A percentile compares a stretch with the other conserved stretches of the same genome.
Conservation (phyloP, 768 basidiomycete species). For the Boletus patriciae region DNA sequence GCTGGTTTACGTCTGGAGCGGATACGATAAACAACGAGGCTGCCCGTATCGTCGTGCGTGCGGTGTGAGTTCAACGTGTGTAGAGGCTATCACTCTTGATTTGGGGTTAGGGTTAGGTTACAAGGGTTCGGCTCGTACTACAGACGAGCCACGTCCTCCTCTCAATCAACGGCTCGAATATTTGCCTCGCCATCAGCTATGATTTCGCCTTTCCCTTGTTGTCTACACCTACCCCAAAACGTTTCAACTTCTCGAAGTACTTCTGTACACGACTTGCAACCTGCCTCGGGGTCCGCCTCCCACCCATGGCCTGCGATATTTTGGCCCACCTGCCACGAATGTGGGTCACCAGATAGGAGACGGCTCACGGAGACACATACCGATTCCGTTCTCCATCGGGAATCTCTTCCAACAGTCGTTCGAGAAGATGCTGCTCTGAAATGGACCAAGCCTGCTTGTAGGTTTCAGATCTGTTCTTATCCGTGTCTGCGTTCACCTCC, state of each 20-base stretch:
- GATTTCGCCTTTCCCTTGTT: conserved; percentile 24
- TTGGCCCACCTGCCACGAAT: conserved; percentile 61
- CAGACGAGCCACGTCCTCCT: background rate
- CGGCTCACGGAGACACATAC: conserved; percentile 37
- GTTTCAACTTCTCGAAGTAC: conserved; percentile 81
- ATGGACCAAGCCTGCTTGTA: conserved; percentile 81
- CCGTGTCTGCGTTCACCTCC: conserved; percentile 23
- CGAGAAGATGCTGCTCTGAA: conserved; percentile 74
- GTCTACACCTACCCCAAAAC: conserved; percentile 58
- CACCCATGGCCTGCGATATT: conserved; percentile 81
- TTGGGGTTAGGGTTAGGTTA: conserved; percentile 31
- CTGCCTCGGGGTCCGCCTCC: conserved; percentile 72
- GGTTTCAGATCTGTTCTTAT: conserved; percentile 49
- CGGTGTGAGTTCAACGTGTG: background rate
- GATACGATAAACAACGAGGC: conserved; percentile 1
- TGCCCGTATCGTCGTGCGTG: background rate
- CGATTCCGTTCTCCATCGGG: conserved; percentile 76
- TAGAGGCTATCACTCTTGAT: conserved; percentile 5
- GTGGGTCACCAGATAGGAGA: conserved; percentile 11
- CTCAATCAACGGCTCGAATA: background rate
- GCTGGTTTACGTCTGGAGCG: conserved; percentile 21
- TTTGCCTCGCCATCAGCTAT: conserved; percentile 6
- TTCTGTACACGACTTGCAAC: conserved; percentile 90
- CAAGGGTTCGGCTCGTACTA: background rate
- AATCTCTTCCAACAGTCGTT: conserved; percentile 70